phyloP scores from a whole-genome alignment of 257 asterid genomes.

The Dorcoceras hygrometricum region DNA sequence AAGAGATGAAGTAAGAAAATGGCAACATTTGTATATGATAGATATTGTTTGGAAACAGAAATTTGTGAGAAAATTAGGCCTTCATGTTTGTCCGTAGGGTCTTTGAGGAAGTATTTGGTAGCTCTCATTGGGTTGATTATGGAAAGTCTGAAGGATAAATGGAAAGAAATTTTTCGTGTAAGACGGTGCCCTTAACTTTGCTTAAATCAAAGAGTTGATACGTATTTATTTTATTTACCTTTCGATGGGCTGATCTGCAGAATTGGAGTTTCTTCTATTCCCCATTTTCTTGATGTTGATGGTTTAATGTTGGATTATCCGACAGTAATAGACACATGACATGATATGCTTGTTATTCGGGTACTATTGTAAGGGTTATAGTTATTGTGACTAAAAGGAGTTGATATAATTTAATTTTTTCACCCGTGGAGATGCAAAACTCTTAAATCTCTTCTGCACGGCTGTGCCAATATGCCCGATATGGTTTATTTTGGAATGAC shows the following conservation, averaged over 20 bases:
- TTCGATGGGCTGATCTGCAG: conserved; percentile 5
- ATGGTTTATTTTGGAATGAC: neutral
- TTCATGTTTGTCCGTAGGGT: conserved; percentile 32
- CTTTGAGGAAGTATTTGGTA: conserved; percentile 32
- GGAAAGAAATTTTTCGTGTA: conserved; percentile 40
- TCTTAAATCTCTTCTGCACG: neutral
- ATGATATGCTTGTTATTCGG: conserved; percentile 5
- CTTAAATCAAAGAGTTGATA: conserved; percentile 19
- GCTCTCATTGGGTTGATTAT: conserved; percentile 32
- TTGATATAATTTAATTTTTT: neutral
- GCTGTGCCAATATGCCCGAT: neutral
- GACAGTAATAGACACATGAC: conserved; percentile 9
- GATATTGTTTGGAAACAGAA: conserved; percentile 36
- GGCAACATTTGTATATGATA: conserved; percentile 24
- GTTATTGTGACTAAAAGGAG: neutral
- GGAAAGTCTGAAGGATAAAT: conserved; percentile 47
- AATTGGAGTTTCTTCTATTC: conserved; percentile 2
- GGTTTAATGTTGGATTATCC: conserved; percentile 11
- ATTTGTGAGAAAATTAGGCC: conserved; percentile 35
- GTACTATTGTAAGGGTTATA: neutral
- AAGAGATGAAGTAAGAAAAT: neutral
- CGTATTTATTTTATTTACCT: neutral
- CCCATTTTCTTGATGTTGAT: conserved; percentile 17
- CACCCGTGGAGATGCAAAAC: neutral
- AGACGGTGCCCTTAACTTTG: conserved; percentile 27